Conservation (phyloP, 345 rosid species). For the Zanthoxylum bungeanum region DNA sequence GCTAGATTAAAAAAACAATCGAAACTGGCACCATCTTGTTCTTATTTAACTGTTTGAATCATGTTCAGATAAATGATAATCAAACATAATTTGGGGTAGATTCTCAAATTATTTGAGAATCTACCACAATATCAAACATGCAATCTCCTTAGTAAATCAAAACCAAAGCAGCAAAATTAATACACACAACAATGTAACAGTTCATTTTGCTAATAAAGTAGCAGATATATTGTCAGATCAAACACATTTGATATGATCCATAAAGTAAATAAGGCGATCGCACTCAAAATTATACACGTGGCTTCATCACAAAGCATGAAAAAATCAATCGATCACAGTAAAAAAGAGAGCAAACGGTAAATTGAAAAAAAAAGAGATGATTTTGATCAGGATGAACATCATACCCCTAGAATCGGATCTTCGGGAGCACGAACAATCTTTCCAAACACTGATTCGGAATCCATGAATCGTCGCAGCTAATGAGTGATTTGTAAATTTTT, state of each 20-base stretch:
- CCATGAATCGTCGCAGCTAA: conserved; percentile 20
- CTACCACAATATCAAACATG: too few relatives aligned
- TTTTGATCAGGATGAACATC: background rate
- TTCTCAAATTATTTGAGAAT: too few relatives aligned
- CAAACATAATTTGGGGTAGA: too few relatives aligned
- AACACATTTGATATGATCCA: conserved; percentile 11
- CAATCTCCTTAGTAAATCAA: background rate
- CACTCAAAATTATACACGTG: background rate
- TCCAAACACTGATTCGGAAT: conserved; percentile 43
- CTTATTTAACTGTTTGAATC: background rate
- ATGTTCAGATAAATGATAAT: too few relatives aligned
- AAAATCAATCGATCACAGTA: background rate
- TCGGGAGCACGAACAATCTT: conserved; percentile 51
- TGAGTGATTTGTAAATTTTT: too few relatives aligned
- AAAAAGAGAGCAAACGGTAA: background rate
- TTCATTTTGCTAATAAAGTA: background rate
- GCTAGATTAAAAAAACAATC: background rate
- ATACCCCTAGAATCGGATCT: conserved; percentile 71
- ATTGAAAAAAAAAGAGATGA: background rate
- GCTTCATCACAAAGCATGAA: background rate
- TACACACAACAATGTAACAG: background rate
- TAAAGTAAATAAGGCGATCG: background rate
- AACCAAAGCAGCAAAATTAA: background rate
- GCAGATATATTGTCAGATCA: background rate
- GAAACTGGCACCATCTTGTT: background rate